A percentile compares a stretch with the other conserved stretches of the same genome.
phyloP scores from a whole-genome alignment of 306 rosid genomes.

The Citrullus mucosospermus region DNA sequence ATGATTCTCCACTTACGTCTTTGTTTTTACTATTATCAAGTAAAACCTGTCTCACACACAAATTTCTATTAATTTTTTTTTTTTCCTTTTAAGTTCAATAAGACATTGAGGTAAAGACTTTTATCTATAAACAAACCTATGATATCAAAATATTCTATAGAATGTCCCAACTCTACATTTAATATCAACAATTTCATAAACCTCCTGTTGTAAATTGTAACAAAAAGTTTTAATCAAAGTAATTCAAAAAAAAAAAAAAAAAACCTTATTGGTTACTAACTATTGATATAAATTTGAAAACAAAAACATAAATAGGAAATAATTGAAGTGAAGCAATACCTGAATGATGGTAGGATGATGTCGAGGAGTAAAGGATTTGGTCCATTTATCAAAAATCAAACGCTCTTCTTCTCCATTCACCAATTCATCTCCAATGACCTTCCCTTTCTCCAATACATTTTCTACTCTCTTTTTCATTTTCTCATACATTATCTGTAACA shows the following conservation, averaged over 20 bases:
- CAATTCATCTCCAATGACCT: slow-evolving; percentile 12
- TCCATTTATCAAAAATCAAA: slow-evolving; percentile 16
- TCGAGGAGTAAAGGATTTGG: slow-evolving; percentile 8
- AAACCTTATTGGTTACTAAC: no score
- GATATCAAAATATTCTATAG: no score
- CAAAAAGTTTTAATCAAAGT: no score
- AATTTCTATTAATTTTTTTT: background rate
- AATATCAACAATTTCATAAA: no score
- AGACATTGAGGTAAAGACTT: no score
- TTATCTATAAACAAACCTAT: no score
- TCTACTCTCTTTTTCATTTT: slow-evolving; percentile 22
- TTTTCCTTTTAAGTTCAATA: no score
- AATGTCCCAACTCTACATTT: no score
- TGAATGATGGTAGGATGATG: slow-evolving; percentile 27
- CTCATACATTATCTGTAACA: slow-evolving; percentile 19
- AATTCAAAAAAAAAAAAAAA: no score
- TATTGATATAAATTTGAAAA: no score
- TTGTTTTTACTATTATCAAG: slow-evolving; percentile 14
- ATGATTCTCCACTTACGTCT: slow-evolving; percentile 5
- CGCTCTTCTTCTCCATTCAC: slow-evolving; percentile 5
- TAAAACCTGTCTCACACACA: slow-evolving; percentile 18
- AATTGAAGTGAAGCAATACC: background rate
- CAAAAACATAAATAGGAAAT: no score
- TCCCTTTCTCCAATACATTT: slow-evolving; percentile 16
- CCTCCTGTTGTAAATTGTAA: no score